Base-by-base conservation (phyloP, 2,329 filamentous ascomycete species). In the Emericellopsis atlantica region DNA sequence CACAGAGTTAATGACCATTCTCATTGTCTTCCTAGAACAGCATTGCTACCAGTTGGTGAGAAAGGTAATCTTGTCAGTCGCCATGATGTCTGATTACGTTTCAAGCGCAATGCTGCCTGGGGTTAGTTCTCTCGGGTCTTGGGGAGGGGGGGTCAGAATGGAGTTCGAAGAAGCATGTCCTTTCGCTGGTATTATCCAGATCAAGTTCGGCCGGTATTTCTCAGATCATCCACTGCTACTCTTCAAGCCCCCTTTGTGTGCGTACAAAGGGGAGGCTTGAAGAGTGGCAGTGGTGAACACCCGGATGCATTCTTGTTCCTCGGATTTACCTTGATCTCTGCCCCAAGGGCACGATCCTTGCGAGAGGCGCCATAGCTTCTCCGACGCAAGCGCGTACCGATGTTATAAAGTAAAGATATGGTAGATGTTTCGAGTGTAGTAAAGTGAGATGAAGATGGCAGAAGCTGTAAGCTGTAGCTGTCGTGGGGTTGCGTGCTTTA, bases 101-200 rank as follows among this genome's bases (percentile, higher is more conserved):
- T 42, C 59, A 64, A 59, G 55, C 51, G 48, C 39, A 51, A 55
- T 54, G 58, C 67, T 76, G 55, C 52, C 48, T 46, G 50, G 18
- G 54, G 66, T 76, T 59, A 76, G 69, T 66, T 56, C 47, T 40
- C 54, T 51, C 41, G 40, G 43, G 22, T 43, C 45, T 44, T 49
- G 47, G 45, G 51, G 54, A n/a, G n/a, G 52, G 40, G 37, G 37
- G 12, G 12, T 29, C 12, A 12, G 26, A 12, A 18, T 43, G 44
- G 54, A 59, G 58, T 59, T 53, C 65, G 70, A 76, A 76, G 75
- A 81, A 81, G 81, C 81, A 85, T 80, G 76, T 85, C 77, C 81
- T 85, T 85, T 80, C 82, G 81, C 81, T 84, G 79, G 79, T 72
- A 84, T 84, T 84, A 81, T 79, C 77, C 79, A 83, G 79, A 83